Conservation (phyloP, 345 rosid genomes). For the Microcos paniculata region DNA sequence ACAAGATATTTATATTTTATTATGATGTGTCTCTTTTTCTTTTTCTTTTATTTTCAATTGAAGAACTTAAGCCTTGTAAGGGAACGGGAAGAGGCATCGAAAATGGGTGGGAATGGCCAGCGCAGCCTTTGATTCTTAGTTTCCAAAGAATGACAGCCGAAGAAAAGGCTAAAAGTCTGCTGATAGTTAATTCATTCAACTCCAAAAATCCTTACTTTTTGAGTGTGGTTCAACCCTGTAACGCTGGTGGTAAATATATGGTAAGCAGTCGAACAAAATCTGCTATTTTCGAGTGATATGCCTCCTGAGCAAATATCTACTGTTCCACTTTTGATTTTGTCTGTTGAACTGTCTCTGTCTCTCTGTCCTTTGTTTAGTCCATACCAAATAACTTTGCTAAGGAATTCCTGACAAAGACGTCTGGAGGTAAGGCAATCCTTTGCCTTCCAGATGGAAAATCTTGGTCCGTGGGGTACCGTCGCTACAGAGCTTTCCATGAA, state of each 20-base stretch:
- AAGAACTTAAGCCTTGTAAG: too few species aligned
- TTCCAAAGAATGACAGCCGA: too few species aligned
- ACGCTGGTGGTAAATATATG: not conserved
- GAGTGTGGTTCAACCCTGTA: conserved; percentile 20
- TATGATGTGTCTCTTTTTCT: too few species aligned
- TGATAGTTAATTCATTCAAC: conserved; percentile 17
- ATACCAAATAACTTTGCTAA: conserved; percentile 13
- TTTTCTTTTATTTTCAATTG: too few species aligned
- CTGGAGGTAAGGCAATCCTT: not conserved
- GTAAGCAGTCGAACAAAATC: not conserved
- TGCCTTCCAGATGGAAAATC: not conserved
- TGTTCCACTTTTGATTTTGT: not conserved
- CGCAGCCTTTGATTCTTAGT: too few species aligned
- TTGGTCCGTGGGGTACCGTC: conserved; percentile 5
- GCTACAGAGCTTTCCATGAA: not conserved
- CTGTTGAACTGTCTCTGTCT: too few species aligned
- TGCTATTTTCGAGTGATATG: too few species aligned
- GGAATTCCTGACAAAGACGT: not conserved
- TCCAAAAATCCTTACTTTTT: conserved; percentile 24
- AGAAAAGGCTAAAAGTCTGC: conserved; percentile 16
- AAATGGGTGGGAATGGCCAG: too few species aligned
- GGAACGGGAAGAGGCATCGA: too few species aligned
- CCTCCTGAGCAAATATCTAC: not conserved
- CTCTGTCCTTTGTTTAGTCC: not conserved
- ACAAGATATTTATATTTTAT: too few species aligned